A percentile compares a stretch with the other conserved stretches of the same genome.
Conservation (phyloP, 148 eudicot genomes). For the Camellia granthamiana region DNA sequence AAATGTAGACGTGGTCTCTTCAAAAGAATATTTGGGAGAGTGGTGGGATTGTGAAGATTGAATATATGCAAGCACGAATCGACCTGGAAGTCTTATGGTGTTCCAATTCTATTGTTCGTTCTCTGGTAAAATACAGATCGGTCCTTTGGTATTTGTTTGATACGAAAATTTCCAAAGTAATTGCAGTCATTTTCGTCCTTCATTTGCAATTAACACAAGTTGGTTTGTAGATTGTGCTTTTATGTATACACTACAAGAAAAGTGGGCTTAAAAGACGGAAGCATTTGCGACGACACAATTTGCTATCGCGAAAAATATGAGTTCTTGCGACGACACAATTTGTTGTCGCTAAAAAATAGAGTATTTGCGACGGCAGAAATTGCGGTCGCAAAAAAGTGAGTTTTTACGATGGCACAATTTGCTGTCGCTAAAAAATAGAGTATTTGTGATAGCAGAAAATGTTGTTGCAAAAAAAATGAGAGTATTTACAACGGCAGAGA, state of each 20-base stretch:
- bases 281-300: too few species aligned
- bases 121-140: not conserved
- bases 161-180: not conserved
- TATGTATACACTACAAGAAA: not conserved
- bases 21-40: slow-evolving; percentile 28
- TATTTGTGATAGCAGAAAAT: too few species aligned
- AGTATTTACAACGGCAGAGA: too few species aligned
- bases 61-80: not conserved
- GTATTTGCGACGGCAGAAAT: too few species aligned
- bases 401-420: too few species aligned
- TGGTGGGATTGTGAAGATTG: slow-evolving; percentile 5
- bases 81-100: not conserved
- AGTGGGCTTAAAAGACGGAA: too few species aligned
- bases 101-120: not conserved
- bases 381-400: too few species aligned
- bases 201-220: not conserved
- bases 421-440: too few species aligned
- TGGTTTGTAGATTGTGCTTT: not conserved
- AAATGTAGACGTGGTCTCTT: slow-evolving; percentile 20
- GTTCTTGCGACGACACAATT: too few species aligned
- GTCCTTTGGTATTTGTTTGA: not conserved
- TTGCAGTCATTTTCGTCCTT: not conserved
- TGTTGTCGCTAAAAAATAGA: too few species aligned
- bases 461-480: too few species aligned
- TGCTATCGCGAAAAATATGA: too few species aligned